phyloP scores from a whole-genome alignment of 257 asterid genomes.

The Euphrasia confusa region DNA sequence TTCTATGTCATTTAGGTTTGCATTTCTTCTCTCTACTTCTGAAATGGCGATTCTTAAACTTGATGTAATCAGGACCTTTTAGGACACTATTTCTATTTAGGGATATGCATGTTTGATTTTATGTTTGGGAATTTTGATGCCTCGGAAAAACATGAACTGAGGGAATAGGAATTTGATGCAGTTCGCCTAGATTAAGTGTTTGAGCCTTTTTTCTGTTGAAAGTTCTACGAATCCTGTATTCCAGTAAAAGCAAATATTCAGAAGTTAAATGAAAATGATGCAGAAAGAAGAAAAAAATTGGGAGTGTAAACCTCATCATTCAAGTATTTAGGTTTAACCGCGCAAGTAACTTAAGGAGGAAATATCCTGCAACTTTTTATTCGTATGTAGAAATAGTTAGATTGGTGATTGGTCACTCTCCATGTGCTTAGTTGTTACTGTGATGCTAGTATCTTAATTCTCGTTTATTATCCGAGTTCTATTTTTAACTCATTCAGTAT shows the following conservation, averaged over 20 bases:
- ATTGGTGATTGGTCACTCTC: too few species aligned
- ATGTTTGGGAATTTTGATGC: not conserved
- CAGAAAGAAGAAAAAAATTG: too few species aligned
- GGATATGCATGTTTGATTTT: not conserved
- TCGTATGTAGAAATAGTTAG: too few species aligned
- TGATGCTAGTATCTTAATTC: too few species aligned
- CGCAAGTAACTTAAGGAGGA: too few species aligned
- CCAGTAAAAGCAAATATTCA: not conserved
- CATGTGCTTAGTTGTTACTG: too few species aligned
- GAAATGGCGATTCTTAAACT: not conserved
- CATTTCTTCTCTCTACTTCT: not conserved
- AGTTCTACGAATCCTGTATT: not conserved
- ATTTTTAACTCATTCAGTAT: not conserved
- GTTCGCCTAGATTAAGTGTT: not conserved
- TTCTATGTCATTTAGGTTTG: not conserved
- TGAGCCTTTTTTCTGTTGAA: not conserved
- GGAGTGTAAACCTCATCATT: not conserved
- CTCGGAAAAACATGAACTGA: not conserved
- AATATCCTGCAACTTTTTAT: too few species aligned
- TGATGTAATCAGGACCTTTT: too few species aligned
- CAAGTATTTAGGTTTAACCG: not conserved
- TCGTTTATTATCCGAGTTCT: too few species aligned
- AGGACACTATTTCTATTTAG: not conserved
- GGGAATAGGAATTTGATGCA: not conserved
- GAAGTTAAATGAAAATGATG: too few species aligned